These are phyloP conservation scores for Calonectria pseudoreteaudii DNA, from an alignment of 2,329 filamentous ascomycete genomes.

Conservation along the genomic window DNA sequence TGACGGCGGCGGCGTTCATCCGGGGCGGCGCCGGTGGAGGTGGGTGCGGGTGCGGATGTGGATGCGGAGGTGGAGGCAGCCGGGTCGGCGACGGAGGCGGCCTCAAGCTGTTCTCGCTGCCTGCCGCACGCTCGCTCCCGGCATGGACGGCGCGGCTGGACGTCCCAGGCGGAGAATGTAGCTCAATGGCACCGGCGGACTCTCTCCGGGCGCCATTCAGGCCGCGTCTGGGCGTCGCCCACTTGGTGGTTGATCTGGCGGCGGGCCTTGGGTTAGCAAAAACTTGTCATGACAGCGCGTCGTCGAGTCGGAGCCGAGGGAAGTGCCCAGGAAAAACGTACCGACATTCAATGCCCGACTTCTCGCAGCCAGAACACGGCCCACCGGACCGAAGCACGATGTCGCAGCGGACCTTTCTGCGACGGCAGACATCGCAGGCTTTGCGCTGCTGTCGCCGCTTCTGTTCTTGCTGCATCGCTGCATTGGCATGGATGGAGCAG, in stretches of 20 bases:
- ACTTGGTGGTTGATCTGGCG: constrained; percentile 37
- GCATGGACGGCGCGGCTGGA: neutral
- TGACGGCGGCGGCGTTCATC: neutral
- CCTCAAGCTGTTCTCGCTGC: neutral
- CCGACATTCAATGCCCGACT: constrained; percentile 40
- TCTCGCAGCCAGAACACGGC: constrained; percentile 41
- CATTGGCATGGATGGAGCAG: neutral
- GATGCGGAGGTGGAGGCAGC: constrained; percentile 16
- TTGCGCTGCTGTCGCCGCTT: constrained; percentile 46
- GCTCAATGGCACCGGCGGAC: neutral
- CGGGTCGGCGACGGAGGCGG: neutral
- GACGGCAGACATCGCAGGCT: constrained; percentile 41
- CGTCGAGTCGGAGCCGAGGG: constrained; percentile 30
- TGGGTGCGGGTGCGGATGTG: neutral
- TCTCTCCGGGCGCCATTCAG: constrained; percentile 24
- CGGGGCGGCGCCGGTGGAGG: constrained; percentile 6
- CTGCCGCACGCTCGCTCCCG: neutral
- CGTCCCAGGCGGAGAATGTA: neutral
- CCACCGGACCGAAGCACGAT: constrained; percentile 32
- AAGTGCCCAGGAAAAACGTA: constrained; percentile 19
- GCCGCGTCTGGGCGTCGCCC: constrained; percentile 31
- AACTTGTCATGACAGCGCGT: neutral
- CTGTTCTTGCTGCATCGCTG: constrained; percentile 14
- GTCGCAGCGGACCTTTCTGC: constrained; percentile 40
- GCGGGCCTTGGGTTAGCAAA: constrained; percentile 7